Conservation (phyloP, 495 filamentous ascomycete genomes). For the Lophiostoma macrostomum region DNA sequence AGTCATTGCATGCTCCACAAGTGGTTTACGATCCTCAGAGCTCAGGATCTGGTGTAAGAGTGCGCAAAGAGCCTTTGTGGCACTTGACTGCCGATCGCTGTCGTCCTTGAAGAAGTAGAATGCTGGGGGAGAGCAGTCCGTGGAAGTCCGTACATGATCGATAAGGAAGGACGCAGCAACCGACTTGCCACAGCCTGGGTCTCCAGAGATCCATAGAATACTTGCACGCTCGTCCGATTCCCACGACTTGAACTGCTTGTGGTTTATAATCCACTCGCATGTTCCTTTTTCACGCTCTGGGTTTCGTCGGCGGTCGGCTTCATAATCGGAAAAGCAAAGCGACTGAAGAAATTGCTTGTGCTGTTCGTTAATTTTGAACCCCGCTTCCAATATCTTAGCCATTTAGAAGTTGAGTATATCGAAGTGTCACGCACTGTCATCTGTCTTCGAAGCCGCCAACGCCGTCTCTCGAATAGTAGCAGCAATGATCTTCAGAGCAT, state of each 20-base stretch:
- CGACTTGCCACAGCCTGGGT: constrained; percentile 58
- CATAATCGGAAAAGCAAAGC: too few species aligned
- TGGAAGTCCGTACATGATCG: constrained; percentile 30
- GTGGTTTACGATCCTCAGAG: constrained; percentile 33
- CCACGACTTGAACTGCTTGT: constrained; percentile 42
- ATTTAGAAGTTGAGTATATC: too few species aligned
- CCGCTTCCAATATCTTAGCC: too few species aligned
- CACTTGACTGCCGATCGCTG: constrained; percentile 45
- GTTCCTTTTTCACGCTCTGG: constrained; percentile 33
- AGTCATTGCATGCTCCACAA: neutral
- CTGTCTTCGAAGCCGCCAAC: too few species aligned
- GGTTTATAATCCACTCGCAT: constrained; percentile 44
- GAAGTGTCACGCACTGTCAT: too few species aligned
- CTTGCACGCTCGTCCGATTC: constrained; percentile 19
- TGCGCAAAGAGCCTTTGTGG: constrained; percentile 43
- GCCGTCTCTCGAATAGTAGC: too few species aligned
- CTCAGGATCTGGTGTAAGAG: constrained; percentile 52
- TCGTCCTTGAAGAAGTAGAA: constrained; percentile 63
- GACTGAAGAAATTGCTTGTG: too few species aligned
- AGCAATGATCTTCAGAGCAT: too few species aligned
- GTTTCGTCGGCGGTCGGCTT: too few species aligned
- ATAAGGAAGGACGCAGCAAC: constrained; percentile 50
- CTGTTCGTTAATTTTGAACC: too few species aligned
- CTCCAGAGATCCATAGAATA: constrained; percentile 51
- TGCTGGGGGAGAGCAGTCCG: constrained; percentile 32